Conservation (phyloP, 2,329 filamentous ascomycete species). For the Rhynchosporium graminicola region DNA sequence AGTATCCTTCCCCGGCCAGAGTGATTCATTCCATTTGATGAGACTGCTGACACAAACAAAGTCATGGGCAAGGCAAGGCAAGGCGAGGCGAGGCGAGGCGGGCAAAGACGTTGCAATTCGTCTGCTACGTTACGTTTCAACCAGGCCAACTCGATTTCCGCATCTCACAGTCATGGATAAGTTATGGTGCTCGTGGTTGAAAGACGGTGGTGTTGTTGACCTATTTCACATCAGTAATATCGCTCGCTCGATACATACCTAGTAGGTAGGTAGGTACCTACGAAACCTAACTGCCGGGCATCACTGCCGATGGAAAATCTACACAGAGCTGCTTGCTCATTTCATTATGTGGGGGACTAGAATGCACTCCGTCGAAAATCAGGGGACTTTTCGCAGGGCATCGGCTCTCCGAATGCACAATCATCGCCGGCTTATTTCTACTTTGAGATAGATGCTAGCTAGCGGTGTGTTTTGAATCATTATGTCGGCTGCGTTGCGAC, state of each 20-base stretch:
- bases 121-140: constrained; percentile 17
- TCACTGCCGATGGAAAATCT: not conserved
- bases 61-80: not conserved
- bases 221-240: not conserved
- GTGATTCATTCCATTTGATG: constrained; percentile 2
- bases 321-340: not conserved
- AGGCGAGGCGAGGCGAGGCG: not conserved
- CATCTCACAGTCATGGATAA: not conserved
- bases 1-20: not conserved
- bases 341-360: not conserved
- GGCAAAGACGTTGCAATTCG: not conserved
- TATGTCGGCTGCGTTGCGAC: not conserved
- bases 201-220: no score
- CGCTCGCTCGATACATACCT: not conserved
- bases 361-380: not conserved
- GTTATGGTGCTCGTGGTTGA: not conserved
- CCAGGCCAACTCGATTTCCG: constrained; percentile 1
- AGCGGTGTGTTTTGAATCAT: constrained; percentile 15
- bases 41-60: constrained; percentile 5
- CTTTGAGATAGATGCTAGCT: not conserved
- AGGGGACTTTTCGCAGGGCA: not conserved
- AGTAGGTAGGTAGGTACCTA: not conserved
- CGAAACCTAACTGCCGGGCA: constrained; percentile 1
- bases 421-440: no score
- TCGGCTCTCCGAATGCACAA: not conserved